Percentiles rank a stretch among this genome's conserved stretches.
These are phyloP conservation scores for Trichoderma asperelloides DNA, from an alignment of 495 filamentous ascomycete species.

Conservation along the genomic window DNA sequence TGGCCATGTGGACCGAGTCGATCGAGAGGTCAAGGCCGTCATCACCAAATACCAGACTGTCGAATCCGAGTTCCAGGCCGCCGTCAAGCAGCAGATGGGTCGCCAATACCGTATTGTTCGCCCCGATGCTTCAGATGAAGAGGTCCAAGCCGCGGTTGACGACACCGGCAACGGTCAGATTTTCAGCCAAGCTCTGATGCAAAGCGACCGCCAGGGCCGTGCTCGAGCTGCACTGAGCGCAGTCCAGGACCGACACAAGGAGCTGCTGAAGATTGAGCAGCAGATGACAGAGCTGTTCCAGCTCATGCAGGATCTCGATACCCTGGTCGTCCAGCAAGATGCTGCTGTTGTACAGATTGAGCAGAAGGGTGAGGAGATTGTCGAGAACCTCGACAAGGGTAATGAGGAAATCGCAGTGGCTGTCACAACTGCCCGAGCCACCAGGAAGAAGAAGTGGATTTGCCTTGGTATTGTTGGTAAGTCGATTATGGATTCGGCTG, in stretches of 20 bases:
- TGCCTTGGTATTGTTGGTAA: constrained; percentile 74
- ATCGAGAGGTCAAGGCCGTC: constrained; percentile 66
- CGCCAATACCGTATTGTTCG: constrained; percentile 84
- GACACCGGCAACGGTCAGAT: constrained; percentile 60
- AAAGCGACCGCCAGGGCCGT: constrained; percentile 66
- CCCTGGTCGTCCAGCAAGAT: constrained; percentile 76
- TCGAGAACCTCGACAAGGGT: constrained; percentile 67
- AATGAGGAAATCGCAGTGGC: constrained; percentile 72
- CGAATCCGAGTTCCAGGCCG: constrained; percentile 67
- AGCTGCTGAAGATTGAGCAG: constrained; percentile 82
- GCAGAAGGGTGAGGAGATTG: constrained; percentile 68
- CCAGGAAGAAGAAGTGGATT: constrained; percentile 96
- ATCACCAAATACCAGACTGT: constrained; percentile 71
- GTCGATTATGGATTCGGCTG: constrained; percentile 25
- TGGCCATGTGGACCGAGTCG: constrained; percentile 69
- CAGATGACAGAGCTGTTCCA: constrained; percentile 77
- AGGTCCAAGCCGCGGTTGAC: constrained; percentile 68
- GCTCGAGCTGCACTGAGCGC: constrained; percentile 66
- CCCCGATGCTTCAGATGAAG: constrained; percentile 72
- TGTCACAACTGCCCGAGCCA: constrained; percentile 66
- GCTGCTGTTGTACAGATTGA: constrained; percentile 67
- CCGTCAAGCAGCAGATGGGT: constrained; percentile 70
- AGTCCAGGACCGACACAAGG: constrained; percentile 75
- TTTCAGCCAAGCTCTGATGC: constrained; percentile 72
- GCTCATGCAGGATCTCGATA: constrained; percentile 78